Conservation (phyloP, 176 grass and related monocot species). For the Elaeis guineensis region DNA sequence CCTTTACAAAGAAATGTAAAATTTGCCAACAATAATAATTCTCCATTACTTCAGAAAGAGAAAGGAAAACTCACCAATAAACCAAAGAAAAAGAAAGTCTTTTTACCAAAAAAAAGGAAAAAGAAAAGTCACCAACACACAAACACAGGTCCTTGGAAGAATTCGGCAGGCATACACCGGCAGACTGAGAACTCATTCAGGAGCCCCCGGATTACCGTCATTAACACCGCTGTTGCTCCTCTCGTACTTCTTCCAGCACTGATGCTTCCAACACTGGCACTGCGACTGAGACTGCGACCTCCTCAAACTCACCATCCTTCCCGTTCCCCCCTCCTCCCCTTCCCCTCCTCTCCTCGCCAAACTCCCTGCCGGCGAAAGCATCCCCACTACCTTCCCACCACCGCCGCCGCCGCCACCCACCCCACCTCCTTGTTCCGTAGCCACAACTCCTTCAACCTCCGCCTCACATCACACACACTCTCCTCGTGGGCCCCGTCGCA, state of each 20-base stretch:
- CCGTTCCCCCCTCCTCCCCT: slow-evolving; percentile 20
- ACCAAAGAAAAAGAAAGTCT: too few relatives aligned
- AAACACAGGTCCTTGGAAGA: too few relatives aligned
- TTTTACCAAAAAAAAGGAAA: too few relatives aligned
- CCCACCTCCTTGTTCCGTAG: slow-evolving; percentile 12
- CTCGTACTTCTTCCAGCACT: slow-evolving; percentile 36
- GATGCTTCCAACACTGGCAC: slow-evolving; percentile 63
- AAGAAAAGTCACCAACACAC: too few relatives aligned
- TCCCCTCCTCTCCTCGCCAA: neutral
- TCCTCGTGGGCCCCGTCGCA: slow-evolving; percentile 31
- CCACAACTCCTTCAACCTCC: slow-evolving; percentile 37
- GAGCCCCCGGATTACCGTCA: neutral
- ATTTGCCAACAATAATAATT: too few relatives aligned
- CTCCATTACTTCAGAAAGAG: too few relatives aligned
- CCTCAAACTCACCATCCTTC: slow-evolving; percentile 34
- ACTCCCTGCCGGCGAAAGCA: neutral
- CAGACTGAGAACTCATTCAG: too few relatives aligned
- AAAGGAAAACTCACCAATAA: too few relatives aligned
- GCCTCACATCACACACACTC: slow-evolving; percentile 24
- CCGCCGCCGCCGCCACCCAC: neutral
- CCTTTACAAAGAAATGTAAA: too few relatives aligned
- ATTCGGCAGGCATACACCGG: too few relatives aligned
- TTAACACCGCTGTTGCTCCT: slow-evolving; percentile 9
- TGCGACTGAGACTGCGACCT: neutral
- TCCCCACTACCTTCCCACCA: too few relatives aligned